Conservation (phyloP, 2,329 filamentous ascomycete genomes). For the Amauroascus verrucosus region DNA sequence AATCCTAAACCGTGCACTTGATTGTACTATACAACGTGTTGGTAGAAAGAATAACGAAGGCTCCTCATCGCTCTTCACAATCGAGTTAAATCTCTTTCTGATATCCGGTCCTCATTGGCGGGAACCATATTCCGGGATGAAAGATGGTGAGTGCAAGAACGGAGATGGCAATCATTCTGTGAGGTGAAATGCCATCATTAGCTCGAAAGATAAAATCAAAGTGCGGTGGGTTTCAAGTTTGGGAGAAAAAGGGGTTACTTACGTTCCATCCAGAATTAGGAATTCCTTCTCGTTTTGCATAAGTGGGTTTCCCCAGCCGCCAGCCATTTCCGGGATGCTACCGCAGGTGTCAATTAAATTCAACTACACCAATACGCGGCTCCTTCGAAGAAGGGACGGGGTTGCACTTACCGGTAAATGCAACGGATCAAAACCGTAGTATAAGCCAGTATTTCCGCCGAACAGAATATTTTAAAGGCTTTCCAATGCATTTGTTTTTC, state of each 20-base stretch:
- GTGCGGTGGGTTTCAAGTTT: neutral
- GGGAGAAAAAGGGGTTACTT: constrained; percentile 19
- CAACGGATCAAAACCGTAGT: constrained; percentile 34
- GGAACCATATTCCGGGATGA: constrained; percentile 36
- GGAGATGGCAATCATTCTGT: constrained; percentile 39
- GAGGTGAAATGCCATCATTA: constrained; percentile 9
- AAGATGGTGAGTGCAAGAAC: constrained; percentile 33
- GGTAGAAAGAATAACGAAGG: neutral
- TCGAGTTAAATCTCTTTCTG: neutral
- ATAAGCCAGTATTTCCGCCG: constrained; percentile 29
- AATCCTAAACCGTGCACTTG: neutral
- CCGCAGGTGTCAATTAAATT: neutral
- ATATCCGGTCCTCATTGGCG: constrained; percentile 3
- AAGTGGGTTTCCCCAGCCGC: constrained; percentile 38
- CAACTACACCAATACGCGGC: too few species aligned
- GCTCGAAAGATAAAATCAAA: neutral
- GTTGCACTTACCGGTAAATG: constrained; percentile 34
- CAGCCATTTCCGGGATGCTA: constrained; percentile 43
- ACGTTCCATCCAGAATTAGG: constrained; percentile 41
- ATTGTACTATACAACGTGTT: neutral
- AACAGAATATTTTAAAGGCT: constrained; percentile 22
- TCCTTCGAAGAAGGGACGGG: too few species aligned
- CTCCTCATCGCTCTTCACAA: neutral
- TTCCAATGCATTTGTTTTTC: constrained; percentile 5
- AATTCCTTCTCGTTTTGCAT: constrained; percentile 42